Base-by-base conservation (phyloP, 2,329 filamentous ascomycete species). In the Arachnomyces sp. region DNA sequence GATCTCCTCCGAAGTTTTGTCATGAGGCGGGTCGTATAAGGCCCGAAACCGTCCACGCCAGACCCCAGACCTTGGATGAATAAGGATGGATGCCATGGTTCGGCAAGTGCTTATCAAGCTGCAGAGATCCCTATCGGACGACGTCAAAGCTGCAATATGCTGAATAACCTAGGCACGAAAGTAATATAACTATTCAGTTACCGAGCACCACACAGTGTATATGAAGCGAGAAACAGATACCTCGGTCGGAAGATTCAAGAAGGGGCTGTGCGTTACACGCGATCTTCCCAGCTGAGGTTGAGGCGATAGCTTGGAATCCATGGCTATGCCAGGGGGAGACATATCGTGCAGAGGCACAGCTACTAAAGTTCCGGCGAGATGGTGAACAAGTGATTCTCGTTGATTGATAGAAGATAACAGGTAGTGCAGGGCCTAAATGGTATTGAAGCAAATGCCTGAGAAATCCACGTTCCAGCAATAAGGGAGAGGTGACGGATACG, bases 11-110 rank as follows among this genome's bases (percentile, higher is more conserved):
- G 52, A 49, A 6, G 36, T 31, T 29, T 43, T 44, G 9, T 53
- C 42, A 2, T 28, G 30, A 2, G 53, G 53, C 9, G 55, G 37
- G 34, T 66, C 63, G 36, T 63, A 67, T 20, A 45, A 37, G 3
- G 52, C 48, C 6, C 48, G 35, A 42, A 65, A 67, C 2, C 57
- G 49, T 25, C 34, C 20, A 14, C 56, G 46, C 64, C 63, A 68
- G 17, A 66, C 45, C 0, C 49, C 46, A 0, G 61, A 61, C 2
- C 55, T 38, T 1, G 48, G 32, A 1, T 53, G 52, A 6, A 59
- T 40, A 12, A 64, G 49, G 9, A 48, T 44, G 0, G 37, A 34
- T 4, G 49, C 48, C 7, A 63, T 40, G 5, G 40, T 49, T 6
- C 43, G 47, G 43, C 59, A 59, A 16, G 55, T 49, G 8, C 43